A percentile compares a stretch with the other conserved stretches of the same genome.
phyloP scores from a whole-genome alignment of 176 grass and related monocot species.

The Musa beccarii region DNA sequence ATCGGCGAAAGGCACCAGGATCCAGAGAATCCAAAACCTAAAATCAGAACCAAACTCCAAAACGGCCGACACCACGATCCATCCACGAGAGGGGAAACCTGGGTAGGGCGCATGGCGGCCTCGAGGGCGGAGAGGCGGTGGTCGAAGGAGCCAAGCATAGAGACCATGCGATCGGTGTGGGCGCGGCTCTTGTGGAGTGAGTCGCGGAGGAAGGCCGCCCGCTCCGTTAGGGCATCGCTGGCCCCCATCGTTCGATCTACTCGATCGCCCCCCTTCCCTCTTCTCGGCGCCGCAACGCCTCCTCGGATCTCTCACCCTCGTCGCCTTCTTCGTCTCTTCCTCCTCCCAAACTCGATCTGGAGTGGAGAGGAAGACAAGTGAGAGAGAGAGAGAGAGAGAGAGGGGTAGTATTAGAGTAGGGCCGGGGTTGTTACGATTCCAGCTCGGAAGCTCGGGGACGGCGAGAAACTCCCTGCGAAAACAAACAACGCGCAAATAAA shows the following conservation, averaged over 20 bases:
- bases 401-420: no score
- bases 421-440: neutral
- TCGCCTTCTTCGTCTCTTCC: neutral
- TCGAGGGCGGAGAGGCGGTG: slow-evolving; percentile 77
- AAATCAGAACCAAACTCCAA: neutral
- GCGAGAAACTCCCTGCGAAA: neutral
- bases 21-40: neutral
- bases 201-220: slow-evolving; percentile 58
- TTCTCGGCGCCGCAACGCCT: no score
- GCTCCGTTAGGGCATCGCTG: slow-evolving; percentile 42
- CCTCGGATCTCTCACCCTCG: neutral
- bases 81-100: slow-evolving; percentile 27
- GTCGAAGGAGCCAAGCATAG: slow-evolving; percentile 93
- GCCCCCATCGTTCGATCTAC: slow-evolving; percentile 1
- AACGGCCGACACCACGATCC: neutral
- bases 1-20: neutral
- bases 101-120: slow-evolving; percentile 93
- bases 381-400: neutral
- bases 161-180: slow-evolving; percentile 58
- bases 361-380: neutral
- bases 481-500: neutral
- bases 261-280: neutral
- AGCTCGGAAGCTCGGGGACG: neutral
- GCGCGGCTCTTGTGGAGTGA: slow-evolving; percentile 60
- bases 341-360: neutral